Base-by-base conservation (phyloP, 2,329 filamentous ascomycete species). In the Metarhizium robertsii region DNA sequence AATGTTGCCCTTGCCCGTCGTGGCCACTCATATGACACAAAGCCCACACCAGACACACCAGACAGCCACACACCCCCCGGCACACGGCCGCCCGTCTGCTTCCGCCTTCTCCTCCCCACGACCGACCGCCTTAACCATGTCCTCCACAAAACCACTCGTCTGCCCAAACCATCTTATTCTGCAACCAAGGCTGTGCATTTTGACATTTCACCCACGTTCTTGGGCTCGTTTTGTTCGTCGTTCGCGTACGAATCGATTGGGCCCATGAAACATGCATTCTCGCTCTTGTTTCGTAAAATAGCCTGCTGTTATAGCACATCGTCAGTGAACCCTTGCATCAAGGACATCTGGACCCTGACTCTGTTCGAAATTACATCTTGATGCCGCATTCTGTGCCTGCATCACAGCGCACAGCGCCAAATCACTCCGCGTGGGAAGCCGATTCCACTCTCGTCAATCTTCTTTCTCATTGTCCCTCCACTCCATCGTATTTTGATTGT, bases 181-280 rank as follows among this genome's bases (percentile, higher is more conserved):
- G 38, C 29, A 43, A 50, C 32, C 30, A 32, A 38, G n/a, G n/a
- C 18, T 36, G 25, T 10, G 40, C 36, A 29, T 4, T 43, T 43
- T 18, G 6, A 34, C 36, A n/a, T 69, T 73, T 72, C 62, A 67
- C 69, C 71, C 66, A 71, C 75, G 71, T 87, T 79, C 76, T 83
- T 84, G 77, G 81, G 81, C 84, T 88, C 78, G 65, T 84, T 85
- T 65, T 75, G 73, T 72, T 83, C 83, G 73, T 69, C 69, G 46
- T 51, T 55, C 52, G 47, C 55, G 59, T 71, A 60, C 69, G 74
- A 72, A 69, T 74, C 71, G 48, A 66, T 54, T 36, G 52, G 34
- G 45, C 38, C 25, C 42, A 49, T 48, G 51, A 38, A 53, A 45
- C 5, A 4, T 29, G 16, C 13, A 7, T 47, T 50, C 32, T 3